Conservation (phyloP, 2,329 filamentous ascomycete genomes). For the Exophiala alcalophila region DNA sequence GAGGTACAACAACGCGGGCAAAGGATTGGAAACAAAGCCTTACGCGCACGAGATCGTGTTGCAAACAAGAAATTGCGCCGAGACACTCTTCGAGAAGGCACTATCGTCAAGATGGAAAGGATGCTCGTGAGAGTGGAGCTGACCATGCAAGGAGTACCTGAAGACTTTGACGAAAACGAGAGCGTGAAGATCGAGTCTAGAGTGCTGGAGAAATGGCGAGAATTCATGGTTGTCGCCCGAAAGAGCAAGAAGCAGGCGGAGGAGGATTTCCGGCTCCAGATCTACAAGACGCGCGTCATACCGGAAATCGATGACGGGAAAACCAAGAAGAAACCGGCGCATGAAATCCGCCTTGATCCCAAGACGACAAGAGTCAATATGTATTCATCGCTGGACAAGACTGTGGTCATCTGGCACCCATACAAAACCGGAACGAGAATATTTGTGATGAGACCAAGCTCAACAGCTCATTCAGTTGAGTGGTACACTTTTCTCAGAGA, state of each 20-base stretch:
- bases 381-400: constrained; percentile 66
- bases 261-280: constrained; percentile 55
- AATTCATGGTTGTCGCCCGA: constrained; percentile 61
- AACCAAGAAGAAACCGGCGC: constrained; percentile 54
- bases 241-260: constrained; percentile 52
- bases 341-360: constrained; percentile 56
- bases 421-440: constrained; percentile 55
- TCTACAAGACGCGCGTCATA: constrained; percentile 63
- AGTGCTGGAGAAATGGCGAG: constrained; percentile 62
- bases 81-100: constrained; percentile 51
- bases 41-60: constrained; percentile 38
- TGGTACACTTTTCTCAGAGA: constrained; percentile 66
- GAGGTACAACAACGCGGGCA: constrained; percentile 43
- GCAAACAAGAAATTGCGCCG: constrained; percentile 36
- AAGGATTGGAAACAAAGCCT: constrained; percentile 39
- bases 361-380: constrained; percentile 58
- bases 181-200: constrained; percentile 58
- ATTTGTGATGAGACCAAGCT: constrained; percentile 61
- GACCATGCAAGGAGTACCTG: constrained; percentile 51
- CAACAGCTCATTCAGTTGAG: constrained; percentile 60
- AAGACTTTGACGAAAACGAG: constrained; percentile 63
- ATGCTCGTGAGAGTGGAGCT: constrained; percentile 65
- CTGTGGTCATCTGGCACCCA: constrained; percentile 61
- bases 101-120: constrained; percentile 65
- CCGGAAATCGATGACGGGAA: constrained; percentile 56